Conservation (phyloP, 164 flowering plant genomes). For the Vitis riparia region DNA sequence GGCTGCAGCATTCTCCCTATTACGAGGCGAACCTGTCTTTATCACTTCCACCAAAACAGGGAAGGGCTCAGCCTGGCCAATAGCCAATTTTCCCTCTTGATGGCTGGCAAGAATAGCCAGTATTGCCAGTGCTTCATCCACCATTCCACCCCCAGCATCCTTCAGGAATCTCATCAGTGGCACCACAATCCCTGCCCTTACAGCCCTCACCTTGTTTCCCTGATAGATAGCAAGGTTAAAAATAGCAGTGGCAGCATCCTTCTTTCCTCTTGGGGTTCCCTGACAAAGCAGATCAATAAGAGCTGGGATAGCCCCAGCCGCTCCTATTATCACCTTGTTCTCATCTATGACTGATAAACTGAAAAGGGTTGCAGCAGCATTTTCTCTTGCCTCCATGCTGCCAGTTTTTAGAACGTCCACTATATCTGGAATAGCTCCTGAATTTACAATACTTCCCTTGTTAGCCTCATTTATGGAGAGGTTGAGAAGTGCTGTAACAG, state of each 20-base stretch:
- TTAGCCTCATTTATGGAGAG: conserved; percentile 85
- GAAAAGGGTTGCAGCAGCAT: conserved; percentile 96
- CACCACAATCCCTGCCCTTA: conserved; percentile 77
- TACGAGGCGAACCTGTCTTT: conserved; percentile 75
- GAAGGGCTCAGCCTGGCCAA: conserved; percentile 68
- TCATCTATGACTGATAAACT: conserved; percentile 89
- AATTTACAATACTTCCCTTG: conserved; percentile 75
- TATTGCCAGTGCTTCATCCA: conserved; percentile 91
- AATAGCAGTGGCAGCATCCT: conserved; percentile 96
- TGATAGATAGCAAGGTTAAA: conserved; percentile 87
- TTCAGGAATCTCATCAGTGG: conserved; percentile 65
- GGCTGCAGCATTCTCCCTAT: conserved; percentile 88
- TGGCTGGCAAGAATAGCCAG: conserved; percentile 80
- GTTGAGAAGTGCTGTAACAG: conserved; percentile 95
- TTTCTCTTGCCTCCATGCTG: conserved; percentile 89
- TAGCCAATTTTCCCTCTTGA: conserved; percentile 75
- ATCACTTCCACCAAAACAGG: conserved; percentile 76
- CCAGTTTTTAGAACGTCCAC: conserved; percentile 83
- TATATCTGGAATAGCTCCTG: conserved; percentile 85
- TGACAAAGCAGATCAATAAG: conserved; percentile 70
- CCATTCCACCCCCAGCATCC: conserved; percentile 91
- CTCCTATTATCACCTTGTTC: conserved; percentile 86
- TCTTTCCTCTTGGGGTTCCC: conserved; percentile 98
- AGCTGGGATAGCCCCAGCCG: conserved; percentile 84
- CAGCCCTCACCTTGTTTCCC: conserved; percentile 89